Percentiles rank a stretch among this genome's conserved stretches.
Evolutionary conservation across 768 basidiomycete species (phyloP).

Genomic region (Leccinum rimulosum): DNA sequence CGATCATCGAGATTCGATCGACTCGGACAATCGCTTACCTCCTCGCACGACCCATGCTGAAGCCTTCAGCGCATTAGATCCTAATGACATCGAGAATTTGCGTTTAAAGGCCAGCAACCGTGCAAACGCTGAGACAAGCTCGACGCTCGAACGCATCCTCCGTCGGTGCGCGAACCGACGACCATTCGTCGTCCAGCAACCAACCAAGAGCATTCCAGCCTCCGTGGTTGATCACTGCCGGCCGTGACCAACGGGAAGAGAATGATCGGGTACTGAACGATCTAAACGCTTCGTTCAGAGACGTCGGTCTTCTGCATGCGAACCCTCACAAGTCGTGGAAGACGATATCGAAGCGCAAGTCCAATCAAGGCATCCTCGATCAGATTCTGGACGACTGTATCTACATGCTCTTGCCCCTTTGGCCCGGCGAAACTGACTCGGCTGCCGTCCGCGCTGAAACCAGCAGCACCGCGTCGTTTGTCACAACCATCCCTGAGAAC

Average conservation of each 20-base stretch:
- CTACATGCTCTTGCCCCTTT: slow-evolving; percentile 84
- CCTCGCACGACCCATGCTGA: slow-evolving; percentile 61
- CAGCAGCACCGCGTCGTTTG: slow-evolving; percentile 31
- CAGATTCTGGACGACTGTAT: slow-evolving; percentile 65
- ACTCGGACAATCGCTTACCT: slow-evolving; percentile 30
- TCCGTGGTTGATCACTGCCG: slow-evolving; percentile 66
- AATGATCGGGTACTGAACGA: slow-evolving; percentile 66
- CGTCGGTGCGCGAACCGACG: slow-evolving; percentile 24
- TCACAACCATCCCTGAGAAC: slow-evolving; percentile 42
- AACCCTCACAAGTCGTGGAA: slow-evolving; percentile 35
- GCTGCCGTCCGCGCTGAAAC: slow-evolving; percentile 23
- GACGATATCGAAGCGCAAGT: slow-evolving; percentile 17
- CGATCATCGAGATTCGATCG: slow-evolving; percentile 27
- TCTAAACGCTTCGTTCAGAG: slow-evolving; percentile 73
- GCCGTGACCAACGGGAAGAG: slow-evolving; percentile 64
- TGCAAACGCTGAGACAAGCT: slow-evolving; percentile 18
- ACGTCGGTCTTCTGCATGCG: slow-evolving; percentile 75
- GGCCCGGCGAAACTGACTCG: slow-evolving; percentile 73
- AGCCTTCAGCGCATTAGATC: slow-evolving; percentile 58
- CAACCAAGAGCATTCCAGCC: slow-evolving; percentile 39
- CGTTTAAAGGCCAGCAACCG: slow-evolving; percentile 33
- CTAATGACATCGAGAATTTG: slow-evolving; percentile 48
- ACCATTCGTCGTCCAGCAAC: slow-evolving; percentile 19
- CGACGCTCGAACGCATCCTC: slow-evolving; percentile 20
- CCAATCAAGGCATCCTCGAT: slow-evolving; percentile 46